Percentiles rank a stretch among this genome's conserved stretches.
Conservation (phyloP, 192 early-diverging fungal genomes). For the Paraglomus brasilianum region DNA sequence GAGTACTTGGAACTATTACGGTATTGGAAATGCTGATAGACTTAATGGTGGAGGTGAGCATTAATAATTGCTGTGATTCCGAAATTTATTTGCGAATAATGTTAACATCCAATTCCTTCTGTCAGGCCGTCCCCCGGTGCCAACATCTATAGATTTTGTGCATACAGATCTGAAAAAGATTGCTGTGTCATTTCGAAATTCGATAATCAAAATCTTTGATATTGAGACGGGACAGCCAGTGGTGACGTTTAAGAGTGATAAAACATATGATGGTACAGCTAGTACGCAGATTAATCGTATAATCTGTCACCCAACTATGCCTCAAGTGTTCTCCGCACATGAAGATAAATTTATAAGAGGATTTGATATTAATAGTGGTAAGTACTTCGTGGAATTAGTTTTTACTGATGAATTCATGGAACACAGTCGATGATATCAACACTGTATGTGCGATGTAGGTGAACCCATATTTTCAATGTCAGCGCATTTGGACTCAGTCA, state of each 20-base stretch:
- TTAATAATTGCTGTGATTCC: background rate
- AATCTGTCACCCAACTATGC: constrained; percentile 68
- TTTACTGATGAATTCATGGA: background rate
- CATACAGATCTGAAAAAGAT: constrained; percentile 56
- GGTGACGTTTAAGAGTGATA: constrained; percentile 53
- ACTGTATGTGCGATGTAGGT: constrained; percentile 43
- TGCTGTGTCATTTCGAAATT: constrained; percentile 63
- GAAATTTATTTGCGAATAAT: background rate
- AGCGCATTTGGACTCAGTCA: constrained; percentile 66
- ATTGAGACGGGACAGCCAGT: constrained; percentile 68
- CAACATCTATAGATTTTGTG: constrained; percentile 72
- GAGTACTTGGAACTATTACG: constrained; percentile 48
- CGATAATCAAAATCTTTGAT: constrained; percentile 70
- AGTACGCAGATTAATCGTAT: constrained; percentile 78
- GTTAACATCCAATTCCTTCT: constrained; percentile 25
- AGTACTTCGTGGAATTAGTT: constrained; percentile 11
- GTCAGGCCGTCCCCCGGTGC: constrained; percentile 39
- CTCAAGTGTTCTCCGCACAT: constrained; percentile 70
- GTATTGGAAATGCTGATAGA: constrained; percentile 21
- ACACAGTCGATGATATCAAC: background rate
- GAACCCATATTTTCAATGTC: constrained; percentile 59
- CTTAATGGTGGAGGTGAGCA: constrained; percentile 22
- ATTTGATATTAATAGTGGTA: constrained; percentile 74
- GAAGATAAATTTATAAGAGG: constrained; percentile 76
- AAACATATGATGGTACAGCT: constrained; percentile 61